Evolutionary conservation across 139 green algal species (phyloP), one percentile per base, ranked within the genome.

Genomic region (Micromonas commoda): DNA sequence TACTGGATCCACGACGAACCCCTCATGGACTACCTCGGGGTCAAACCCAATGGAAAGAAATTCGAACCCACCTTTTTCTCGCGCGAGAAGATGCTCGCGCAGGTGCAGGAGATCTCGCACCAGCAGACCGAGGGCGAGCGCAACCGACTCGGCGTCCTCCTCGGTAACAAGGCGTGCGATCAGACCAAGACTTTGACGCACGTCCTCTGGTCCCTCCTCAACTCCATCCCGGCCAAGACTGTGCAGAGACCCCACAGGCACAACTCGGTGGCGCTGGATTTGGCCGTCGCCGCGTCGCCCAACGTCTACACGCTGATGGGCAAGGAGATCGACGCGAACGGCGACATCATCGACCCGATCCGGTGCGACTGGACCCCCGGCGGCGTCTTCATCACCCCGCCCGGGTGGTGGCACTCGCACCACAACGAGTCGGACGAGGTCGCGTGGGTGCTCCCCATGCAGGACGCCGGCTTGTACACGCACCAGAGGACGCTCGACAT

Each of bases 101-200:
- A 34, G 19, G 76, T 81, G 13, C 60, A 76, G 45, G 52, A 76
- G 28, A 67, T 81, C n/a, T n/a, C 4, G 5, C 63, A 73, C 75
- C 21, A 28, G 1, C 33, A 5, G 33, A 52, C 34, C 0, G 31
- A 26, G n/a, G 31, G 28, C 34, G 51, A 80, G 28, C 34, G 32
- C 9, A 81, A 81, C 53, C 38, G 76, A 20, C 37, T 76, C 24
- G 82, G 82, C 20, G 76, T 86, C 6, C 63, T 86, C 64, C 45
- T 84, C 13, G 82, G 70, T 21, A 86, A 80, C 33, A 29, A 76
- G 34, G 39, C 54, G 32, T 75, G 63, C 29, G 24, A 60, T 4
- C 37, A 79, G 38, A 86, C 82, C 29, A 84, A 86, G 79, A 86
- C 82, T n/a, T 72, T 86, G 26, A 82, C 82, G 3, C 82, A 86